phyloP scores from a whole-genome alignment of 2,329 filamentous ascomycete genomes.

The Ophiostoma montium region DNA sequence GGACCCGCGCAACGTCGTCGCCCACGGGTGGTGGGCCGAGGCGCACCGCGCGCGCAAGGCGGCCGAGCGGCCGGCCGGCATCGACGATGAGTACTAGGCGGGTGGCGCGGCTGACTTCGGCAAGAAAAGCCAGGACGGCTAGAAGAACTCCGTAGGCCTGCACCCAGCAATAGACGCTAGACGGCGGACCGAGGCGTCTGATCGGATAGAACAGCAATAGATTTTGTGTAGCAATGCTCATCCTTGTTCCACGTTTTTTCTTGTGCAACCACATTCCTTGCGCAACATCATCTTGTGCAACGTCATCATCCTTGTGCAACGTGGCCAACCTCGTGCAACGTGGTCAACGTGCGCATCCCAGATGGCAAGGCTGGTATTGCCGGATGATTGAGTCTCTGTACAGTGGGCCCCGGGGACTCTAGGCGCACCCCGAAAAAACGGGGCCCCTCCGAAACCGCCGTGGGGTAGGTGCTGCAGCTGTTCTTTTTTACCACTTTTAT shows the following conservation, averaged over 20 bases:
- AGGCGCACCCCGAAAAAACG: slow-evolving; percentile 11
- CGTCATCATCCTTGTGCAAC: too few species aligned
- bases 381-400: too few species aligned
- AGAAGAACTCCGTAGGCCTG: not conserved
- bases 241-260: too few species aligned
- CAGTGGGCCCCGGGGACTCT: slow-evolving; percentile 9
- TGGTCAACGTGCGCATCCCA: too few species aligned
- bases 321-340: too few species aligned
- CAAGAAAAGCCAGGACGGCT: not conserved
- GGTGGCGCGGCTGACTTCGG: too few species aligned
- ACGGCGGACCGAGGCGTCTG: too few species aligned
- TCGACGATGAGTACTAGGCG: slow-evolving; percentile 12
- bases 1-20: slow-evolving; percentile 28
- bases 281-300: too few species aligned
- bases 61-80: slow-evolving; percentile 11
- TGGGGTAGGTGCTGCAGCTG: not conserved
- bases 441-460: slow-evolving; percentile 9
- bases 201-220: not conserved
- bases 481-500: not conserved
- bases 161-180: too few species aligned
- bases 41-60: slow-evolving; percentile 25
- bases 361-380: too few species aligned
- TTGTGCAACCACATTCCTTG: too few species aligned
- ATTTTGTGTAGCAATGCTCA: too few species aligned
- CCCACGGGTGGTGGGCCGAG: slow-evolving; percentile 42